phyloP scores from a whole-genome alignment of 345 rosid genomes.

The Firmiana major region DNA sequence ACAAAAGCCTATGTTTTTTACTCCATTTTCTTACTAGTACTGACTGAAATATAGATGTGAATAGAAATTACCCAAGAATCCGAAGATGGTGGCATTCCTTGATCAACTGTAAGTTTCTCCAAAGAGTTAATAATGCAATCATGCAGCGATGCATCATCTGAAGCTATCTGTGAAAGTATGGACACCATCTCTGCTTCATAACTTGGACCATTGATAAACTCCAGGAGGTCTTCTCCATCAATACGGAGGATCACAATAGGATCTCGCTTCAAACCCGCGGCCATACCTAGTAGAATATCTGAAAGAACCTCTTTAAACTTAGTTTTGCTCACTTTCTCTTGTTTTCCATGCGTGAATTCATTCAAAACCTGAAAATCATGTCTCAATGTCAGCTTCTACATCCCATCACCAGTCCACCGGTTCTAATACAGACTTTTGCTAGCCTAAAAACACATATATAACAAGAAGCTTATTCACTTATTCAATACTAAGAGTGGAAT shows the following conservation, averaged over 20 bases:
- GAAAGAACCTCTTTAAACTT: constrained; percentile 88
- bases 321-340: constrained; percentile 70
- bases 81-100: constrained; percentile 80
- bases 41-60: background rate
- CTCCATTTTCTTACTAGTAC: background rate
- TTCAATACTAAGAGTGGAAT: background rate
- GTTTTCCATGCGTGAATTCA: constrained; percentile 86
- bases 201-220: constrained; percentile 60
- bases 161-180: constrained; percentile 44
- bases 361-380: constrained; percentile 52
- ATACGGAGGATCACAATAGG: constrained; percentile 91
- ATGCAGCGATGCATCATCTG: constrained; percentile 41
- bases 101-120: constrained; percentile 76
- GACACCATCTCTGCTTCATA: constrained; percentile 68
- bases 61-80: constrained; percentile 72
- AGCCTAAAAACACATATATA: background rate
- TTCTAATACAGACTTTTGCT: background rate
- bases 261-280: constrained; percentile 92
- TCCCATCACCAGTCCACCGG: background rate
- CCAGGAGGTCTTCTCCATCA: constrained; percentile 89
- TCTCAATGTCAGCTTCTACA: background rate
- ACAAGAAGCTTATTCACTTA: background rate
- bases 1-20: background rate
- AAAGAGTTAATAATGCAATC: constrained; percentile 53
- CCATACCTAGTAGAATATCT: constrained; percentile 91